Evolutionary conservation across 805 yeast genomes (phyloP).

Genomic region (Starmera dryadoides): DNA sequence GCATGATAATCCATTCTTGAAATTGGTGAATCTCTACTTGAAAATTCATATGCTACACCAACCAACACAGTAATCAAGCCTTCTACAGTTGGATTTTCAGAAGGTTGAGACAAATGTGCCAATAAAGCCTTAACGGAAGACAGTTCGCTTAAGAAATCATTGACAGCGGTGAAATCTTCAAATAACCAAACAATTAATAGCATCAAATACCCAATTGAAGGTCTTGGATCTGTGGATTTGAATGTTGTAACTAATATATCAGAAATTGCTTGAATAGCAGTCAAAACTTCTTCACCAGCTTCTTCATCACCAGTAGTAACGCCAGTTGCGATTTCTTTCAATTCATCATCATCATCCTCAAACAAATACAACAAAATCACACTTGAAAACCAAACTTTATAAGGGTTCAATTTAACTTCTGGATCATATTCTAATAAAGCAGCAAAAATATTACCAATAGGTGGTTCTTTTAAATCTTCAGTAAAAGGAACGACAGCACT

Average conservation of each 20-base stretch:
- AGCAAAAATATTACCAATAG: constrained; percentile 56
- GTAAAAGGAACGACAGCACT: too few relatives aligned
- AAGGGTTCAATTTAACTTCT: constrained; percentile 72
- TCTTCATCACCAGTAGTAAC: constrained; percentile 53
- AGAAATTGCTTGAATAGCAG: constrained; percentile 67
- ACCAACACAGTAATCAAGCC: constrained; percentile 67
- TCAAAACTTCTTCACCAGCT: constrained; percentile 62
- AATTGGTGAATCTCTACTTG: constrained; percentile 47
- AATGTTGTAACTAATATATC: constrained; percentile 66
- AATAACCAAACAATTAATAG: constrained; percentile 69
- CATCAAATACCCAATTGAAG: constrained; percentile 71
- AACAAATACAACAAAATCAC: constrained; percentile 57
- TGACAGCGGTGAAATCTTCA: constrained; percentile 69
- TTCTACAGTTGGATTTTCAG: constrained; percentile 53
- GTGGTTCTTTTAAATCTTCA: constrained; percentile 18
- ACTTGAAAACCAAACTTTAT: constrained; percentile 78
- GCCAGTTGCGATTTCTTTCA: constrained; percentile 38
- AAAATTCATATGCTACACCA: constrained; percentile 80
- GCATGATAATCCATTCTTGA: constrained; percentile 53
- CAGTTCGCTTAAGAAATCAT: constrained; percentile 64
- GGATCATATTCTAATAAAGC: constrained; percentile 73
- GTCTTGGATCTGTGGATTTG: constrained; percentile 60
- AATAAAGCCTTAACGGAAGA: constrained; percentile 62
- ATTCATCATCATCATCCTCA: constrained; percentile 41
- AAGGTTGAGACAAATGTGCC: constrained; percentile 50